Conservation (phyloP, 495 filamentous ascomycete species). For the Talaromyces borbonicus region DNA sequence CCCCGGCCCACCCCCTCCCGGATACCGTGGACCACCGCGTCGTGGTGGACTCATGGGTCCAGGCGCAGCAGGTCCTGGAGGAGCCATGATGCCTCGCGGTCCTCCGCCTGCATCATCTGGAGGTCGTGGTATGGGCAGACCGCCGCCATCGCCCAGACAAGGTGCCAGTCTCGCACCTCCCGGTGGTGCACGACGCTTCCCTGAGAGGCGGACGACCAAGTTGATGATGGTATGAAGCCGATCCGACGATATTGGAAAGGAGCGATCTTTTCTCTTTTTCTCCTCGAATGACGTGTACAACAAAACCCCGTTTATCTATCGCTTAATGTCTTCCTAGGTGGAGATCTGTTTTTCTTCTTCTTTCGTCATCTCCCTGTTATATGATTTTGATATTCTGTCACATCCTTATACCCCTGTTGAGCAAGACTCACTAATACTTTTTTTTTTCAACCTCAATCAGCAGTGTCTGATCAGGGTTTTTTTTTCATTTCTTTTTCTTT, state of each 20-base stretch:
- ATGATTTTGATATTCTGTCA: constrained; percentile 5
- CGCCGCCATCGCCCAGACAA: constrained; percentile 20
- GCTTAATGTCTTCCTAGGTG: neutral
- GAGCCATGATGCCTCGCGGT: constrained; percentile 8
- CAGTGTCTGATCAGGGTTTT: neutral
- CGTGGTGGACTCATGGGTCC: constrained; percentile 3
- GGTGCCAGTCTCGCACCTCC: constrained; percentile 25
- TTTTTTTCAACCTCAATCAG: constrained; percentile 5
- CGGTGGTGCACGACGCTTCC: constrained; percentile 36
- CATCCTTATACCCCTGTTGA: constrained; percentile 7
- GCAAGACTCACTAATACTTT: constrained; percentile 1
- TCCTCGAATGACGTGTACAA: neutral
- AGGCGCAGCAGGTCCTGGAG: constrained; percentile 6
- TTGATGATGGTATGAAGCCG: constrained; percentile 88
- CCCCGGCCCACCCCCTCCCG: constrained; percentile 15
- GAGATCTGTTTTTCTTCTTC: constrained; percentile 1
- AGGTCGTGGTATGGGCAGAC: constrained; percentile 25
- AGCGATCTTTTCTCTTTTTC: neutral
- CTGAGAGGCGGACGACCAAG: constrained; percentile 72
- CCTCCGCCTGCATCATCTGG: constrained; percentile 19
- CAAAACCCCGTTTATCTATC: neutral
- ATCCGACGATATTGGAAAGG: too few species aligned
- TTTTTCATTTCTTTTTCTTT: constrained; percentile 20
- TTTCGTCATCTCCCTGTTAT: constrained; percentile 6
- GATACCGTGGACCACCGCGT: constrained; percentile 16